Conservation (phyloP, 108 stramenopile genomes). For the Cylindrotheca fusiformis region DNA sequence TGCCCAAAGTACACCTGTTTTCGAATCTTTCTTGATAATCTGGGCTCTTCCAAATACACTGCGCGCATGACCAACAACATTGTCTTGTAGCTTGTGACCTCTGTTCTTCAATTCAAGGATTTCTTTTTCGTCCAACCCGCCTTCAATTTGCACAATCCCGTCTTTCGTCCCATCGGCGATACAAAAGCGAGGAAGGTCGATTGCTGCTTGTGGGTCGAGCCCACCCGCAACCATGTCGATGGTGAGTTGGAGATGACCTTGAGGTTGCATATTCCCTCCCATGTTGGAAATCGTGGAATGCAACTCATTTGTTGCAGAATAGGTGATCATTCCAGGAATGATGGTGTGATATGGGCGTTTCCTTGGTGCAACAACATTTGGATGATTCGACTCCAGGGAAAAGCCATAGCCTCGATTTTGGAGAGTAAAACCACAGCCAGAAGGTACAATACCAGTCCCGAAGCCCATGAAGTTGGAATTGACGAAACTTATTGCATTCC, state of each 20-base stretch:
- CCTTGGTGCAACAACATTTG: conserved; percentile 77
- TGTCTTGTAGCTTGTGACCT: conserved; percentile 63
- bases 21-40: conserved; percentile 66
- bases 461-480: conserved; percentile 96
- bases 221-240: conserved; percentile 71
- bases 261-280: conserved; percentile 98
- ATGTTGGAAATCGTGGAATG: conserved; percentile 90
- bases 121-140: conserved; percentile 49
- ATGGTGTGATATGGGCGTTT: conserved; percentile 98
- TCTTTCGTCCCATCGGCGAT: conserved; percentile 78
- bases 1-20: conserved; percentile 82
- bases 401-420: conserved; percentile 96
- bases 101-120: conserved; percentile 52
- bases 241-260: conserved; percentile 94
- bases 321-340: conserved; percentile 90
- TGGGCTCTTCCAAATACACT: conserved; percentile 91
- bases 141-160: conserved; percentile 73
- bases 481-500: conserved; percentile 95
- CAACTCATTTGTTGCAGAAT: conserved; percentile 75
- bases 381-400: conserved; percentile 66
- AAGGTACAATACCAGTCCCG: conserved; percentile 92
- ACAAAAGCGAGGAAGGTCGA: conserved; percentile 94
- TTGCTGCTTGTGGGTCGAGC: conserved; percentile 82
- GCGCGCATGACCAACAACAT: conserved; percentile 63
- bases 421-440: conserved; percentile 91